Evolutionary conservation across 345 rosid species (phyloP).

Genomic region (Salix udensis): DNA sequence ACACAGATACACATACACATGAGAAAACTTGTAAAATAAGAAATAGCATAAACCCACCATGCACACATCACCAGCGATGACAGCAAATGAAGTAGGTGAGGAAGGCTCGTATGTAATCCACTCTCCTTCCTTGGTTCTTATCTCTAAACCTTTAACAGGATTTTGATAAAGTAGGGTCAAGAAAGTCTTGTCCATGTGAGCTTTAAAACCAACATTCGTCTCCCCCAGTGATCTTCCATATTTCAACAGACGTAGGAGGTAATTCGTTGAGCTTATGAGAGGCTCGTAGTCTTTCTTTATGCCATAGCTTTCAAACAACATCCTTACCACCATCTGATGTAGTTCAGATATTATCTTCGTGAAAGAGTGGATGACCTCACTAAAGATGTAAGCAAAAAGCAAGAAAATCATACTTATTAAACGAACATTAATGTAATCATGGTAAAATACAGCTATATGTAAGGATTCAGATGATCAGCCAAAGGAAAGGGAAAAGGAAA

Average conservation of each 20-base stretch:
- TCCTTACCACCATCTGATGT: slow-evolving; percentile 41
- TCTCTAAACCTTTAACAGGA: slow-evolving; percentile 48
- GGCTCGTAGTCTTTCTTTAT: slow-evolving; percentile 31
- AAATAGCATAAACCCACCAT: slow-evolving; percentile 37
- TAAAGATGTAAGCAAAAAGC: background rate
- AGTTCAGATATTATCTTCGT: slow-evolving; percentile 38
- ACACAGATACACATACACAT: too few species aligned
- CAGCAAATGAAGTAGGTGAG: slow-evolving; percentile 44
- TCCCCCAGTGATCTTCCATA: slow-evolving; percentile 44
- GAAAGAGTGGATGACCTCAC: slow-evolving; percentile 39
- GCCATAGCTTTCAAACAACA: slow-evolving; percentile 61
- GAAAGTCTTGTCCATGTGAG: slow-evolving; percentile 65
- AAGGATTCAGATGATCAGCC: background rate
- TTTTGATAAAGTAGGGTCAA: slow-evolving; percentile 59
- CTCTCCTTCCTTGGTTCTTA: slow-evolving; percentile 40
- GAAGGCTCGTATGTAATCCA: slow-evolving; percentile 49
- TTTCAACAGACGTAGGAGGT: slow-evolving; percentile 50
- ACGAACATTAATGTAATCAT: background rate
- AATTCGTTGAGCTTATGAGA: slow-evolving; percentile 38
- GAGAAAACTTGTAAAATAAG: background rate
- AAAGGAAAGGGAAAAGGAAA: background rate
- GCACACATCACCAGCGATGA: slow-evolving; percentile 56
- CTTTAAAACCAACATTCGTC: slow-evolving; percentile 40
- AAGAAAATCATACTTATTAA: background rate
- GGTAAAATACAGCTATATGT: background rate